phyloP scores from a whole-genome alignment of 2,329 filamentous ascomycete genomes.

The Colletotrichum higginsianum region DNA sequence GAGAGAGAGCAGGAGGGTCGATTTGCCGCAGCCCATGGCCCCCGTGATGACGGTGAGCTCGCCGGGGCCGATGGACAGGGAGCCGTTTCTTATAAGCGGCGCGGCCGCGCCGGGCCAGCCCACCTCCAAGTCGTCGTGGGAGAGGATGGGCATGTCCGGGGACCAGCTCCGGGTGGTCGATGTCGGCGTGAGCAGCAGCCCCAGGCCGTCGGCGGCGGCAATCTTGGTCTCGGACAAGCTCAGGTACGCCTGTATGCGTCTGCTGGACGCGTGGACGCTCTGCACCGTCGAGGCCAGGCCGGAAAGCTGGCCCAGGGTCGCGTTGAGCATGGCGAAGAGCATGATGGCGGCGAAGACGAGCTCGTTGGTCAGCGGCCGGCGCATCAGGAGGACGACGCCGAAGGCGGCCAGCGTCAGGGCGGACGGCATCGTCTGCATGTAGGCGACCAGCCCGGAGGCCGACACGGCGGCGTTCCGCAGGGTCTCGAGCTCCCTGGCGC shows the following conservation, averaged over 20 bases:
- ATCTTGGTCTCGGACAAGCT: conserved; percentile 2
- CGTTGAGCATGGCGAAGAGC: conserved; percentile 16
- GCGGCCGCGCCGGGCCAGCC: neutral
- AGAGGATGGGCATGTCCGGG: neutral
- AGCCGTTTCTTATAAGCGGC: neutral
- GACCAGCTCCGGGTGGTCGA: neutral
- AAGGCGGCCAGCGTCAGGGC: conserved; percentile 8
- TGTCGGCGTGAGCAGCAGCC: neutral
- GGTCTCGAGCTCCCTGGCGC: conserved; percentile 3
- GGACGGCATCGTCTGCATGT: conserved; percentile 16
- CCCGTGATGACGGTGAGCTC: conserved; percentile 7
- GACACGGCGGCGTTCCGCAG: neutral
- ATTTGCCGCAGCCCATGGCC: conserved; percentile 3
- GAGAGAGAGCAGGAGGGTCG: neutral
- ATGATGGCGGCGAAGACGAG: conserved; percentile 13
- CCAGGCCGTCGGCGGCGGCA: no score
- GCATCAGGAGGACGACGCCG: conserved; percentile 5
- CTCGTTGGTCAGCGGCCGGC: neutral
- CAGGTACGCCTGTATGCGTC: neutral
- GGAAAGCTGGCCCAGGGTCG: conserved; percentile 1
- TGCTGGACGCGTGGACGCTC: neutral
- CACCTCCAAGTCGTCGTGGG: neutral
- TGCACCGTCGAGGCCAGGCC: conserved; percentile 2
- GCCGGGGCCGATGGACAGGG: neutral
- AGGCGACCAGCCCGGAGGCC: neutral